Percentiles rank a stretch among this genome's conserved stretches.
Conservation (phyloP, 192 early-diverging fungal genomes). For the Jimgerdemannia lactiflua region DNA sequence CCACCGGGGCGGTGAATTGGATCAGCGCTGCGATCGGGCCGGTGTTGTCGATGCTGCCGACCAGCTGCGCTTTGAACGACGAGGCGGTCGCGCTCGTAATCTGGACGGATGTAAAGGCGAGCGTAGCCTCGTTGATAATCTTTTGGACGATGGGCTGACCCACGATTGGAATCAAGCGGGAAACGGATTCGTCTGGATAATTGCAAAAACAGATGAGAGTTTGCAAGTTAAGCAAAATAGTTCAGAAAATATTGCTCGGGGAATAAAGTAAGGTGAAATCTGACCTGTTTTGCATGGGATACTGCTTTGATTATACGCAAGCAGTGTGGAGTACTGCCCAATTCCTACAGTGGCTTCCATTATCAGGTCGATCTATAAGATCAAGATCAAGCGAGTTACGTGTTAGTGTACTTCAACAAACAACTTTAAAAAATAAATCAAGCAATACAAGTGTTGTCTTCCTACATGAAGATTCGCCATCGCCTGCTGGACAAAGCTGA, state of each 20-base stretch:
- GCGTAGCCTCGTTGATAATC: slow-evolving; percentile 37
- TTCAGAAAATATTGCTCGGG: no score
- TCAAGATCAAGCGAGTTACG: no score
- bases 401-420: no score
- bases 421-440: no score
- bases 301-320: slow-evolving; percentile 34
- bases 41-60: slow-evolving; percentile 39
- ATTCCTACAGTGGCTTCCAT: slow-evolving; percentile 10
- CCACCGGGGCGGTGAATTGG: slow-evolving; percentile 36
- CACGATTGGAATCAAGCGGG: slow-evolving; percentile 48
- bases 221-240: no score
- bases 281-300: slow-evolving; percentile 23
- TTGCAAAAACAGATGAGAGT: no score
- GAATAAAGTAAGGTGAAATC: no score
- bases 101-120: slow-evolving; percentile 31
- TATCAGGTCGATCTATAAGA: no score
- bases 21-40: slow-evolving; percentile 50
- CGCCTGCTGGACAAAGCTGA: slow-evolving; percentile 42
- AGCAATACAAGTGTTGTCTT: no score
- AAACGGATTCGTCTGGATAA: slow-evolving; percentile 40
- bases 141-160: slow-evolving; percentile 53
- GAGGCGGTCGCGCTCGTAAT: slow-evolving; percentile 35
- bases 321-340: slow-evolving; percentile 44
- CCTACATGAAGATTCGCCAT: not conserved
- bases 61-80: slow-evolving; percentile 37